Conservation (phyloP, 768 basidiomycete genomes). For the Serpula lacrymans region DNA sequence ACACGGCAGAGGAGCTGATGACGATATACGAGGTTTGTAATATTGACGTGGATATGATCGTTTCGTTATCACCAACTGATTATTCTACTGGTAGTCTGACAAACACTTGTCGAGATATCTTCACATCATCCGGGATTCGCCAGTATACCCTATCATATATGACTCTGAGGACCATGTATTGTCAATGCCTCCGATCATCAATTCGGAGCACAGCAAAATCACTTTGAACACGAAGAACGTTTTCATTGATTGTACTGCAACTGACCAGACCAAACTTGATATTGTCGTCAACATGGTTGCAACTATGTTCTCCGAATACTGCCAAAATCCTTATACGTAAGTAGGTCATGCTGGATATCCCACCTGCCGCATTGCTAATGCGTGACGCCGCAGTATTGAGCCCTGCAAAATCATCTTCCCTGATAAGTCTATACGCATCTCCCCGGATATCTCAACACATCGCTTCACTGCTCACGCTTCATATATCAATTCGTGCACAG, state of each 20-base stretch:
- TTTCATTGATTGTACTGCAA: slow-evolving; percentile 96
- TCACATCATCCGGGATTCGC: slow-evolving; percentile 89
- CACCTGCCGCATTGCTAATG: slow-evolving; percentile 5
- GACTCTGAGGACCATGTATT: slow-evolving; percentile 83
- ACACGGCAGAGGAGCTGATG: slow-evolving; percentile 92
- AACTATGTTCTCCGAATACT: slow-evolving; percentile 99
- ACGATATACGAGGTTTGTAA: slow-evolving; percentile 79
- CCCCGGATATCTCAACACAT: slow-evolving; percentile 77
- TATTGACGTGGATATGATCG: not conserved
- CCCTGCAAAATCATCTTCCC: slow-evolving; percentile 83
- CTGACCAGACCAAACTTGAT: slow-evolving; percentile 92
- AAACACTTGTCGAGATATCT: slow-evolving; percentile 89
- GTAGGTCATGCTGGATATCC: slow-evolving; percentile 23
- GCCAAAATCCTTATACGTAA: slow-evolving; percentile 87
- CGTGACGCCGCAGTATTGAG: slow-evolving; percentile 64
- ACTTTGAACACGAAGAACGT: slow-evolving; percentile 89
- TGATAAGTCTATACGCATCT: slow-evolving; percentile 70
- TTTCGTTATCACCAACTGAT: not conserved
- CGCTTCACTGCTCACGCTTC: slow-evolving; percentile 73
- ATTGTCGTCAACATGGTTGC: slow-evolving; percentile 94
- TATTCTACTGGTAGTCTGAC: slow-evolving; percentile 64
- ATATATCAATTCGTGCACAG: slow-evolving; percentile 96
- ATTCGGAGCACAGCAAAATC: slow-evolving; percentile 97
- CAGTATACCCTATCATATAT: slow-evolving; percentile 97
- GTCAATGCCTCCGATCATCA: slow-evolving; percentile 98